Evolutionary conservation across 2,329 filamentous ascomycete species (phyloP), one percentile per base, ranked within the genome.

Genomic region (Penicillium concentricum): DNA sequence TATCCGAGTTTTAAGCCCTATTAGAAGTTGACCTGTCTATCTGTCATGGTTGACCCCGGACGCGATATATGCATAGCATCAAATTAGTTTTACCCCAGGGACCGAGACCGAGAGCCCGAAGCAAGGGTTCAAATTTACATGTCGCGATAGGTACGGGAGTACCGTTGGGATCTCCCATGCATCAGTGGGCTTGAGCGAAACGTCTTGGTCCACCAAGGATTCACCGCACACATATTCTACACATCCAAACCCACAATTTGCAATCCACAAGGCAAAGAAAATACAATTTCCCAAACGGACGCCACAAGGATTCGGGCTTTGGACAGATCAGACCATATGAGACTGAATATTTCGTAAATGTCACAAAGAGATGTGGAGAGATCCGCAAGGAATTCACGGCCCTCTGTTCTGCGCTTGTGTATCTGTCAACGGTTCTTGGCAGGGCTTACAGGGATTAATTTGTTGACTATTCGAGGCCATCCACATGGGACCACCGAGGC

Each of bases 241-340:
- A 26, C 47, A 56, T 45, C 43, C 48, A 41, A 52, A 32, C 18
- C 54, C 54, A 52, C 47, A 41, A 32, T 22, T 45, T 28, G 28
- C 5, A 39, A 51, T 47, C 43, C 30, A 34, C 24, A 41, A 52
- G 39, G 46, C 39, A 51, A 43, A 30, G 16, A 30, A 24, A 35
- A 42, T 18, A 35, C 26, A 46, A 58, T 60, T n/a, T 20, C 35
- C 5, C 38, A 52, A 56, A 42, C 42, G 26, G 22, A 42, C 56
- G 56, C 59, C 59, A 60, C 56, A 18, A 35, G 46, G 26, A 56
- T 54, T 61, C 38, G 39, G 56, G 44, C 43, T 51, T 57, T 62
- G 41, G 60, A 62, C 52, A 59, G 39, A 54, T 61, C 61, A 48
- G 55, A 49, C 37, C 12, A 51, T 51, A 46, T 52, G 56, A 51